Conservation (phyloP, 345 rosid genomes). For the Raphanus sativus region DNA sequence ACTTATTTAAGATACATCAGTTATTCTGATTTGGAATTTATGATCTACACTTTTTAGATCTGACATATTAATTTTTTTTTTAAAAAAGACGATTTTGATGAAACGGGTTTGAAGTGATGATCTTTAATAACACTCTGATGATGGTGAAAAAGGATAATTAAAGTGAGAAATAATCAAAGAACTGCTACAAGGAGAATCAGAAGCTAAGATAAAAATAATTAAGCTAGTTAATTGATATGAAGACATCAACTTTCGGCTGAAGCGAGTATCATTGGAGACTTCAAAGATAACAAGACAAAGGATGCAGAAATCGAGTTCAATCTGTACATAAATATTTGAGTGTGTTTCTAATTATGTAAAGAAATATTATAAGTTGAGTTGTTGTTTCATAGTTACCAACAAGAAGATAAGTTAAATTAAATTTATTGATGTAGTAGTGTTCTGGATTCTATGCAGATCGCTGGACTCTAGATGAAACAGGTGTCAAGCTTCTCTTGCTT, state of each 20-base stretch:
- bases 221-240: slow-evolving; percentile 16
- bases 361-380: slow-evolving; percentile 6
- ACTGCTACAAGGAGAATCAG: slow-evolving; percentile 18
- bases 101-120: slow-evolving; percentile 10
- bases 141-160: not conserved
- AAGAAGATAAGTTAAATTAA: slow-evolving; percentile 20
- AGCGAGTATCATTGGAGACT: slow-evolving; percentile 25
- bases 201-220: slow-evolving; percentile 3
- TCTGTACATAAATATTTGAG: slow-evolving; percentile 14
- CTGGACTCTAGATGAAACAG: slow-evolving; percentile 34
- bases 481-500: slow-evolving; percentile 40
- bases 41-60: slow-evolving; percentile 28
- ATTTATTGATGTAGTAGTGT: slow-evolving; percentile 14
- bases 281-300: slow-evolving; percentile 31
- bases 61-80: slow-evolving; percentile 6
- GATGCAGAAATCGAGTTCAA: slow-evolving; percentile 29
- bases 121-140: not conserved
- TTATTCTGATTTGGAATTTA: not conserved
- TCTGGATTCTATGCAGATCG: slow-evolving; percentile 36
- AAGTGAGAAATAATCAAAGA: slow-evolving; percentile 23
- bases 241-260: slow-evolving; percentile 26
- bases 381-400: slow-evolving; percentile 37
- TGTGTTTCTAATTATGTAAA: slow-evolving; percentile 11
- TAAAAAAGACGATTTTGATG: not conserved
- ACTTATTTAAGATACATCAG: slow-evolving; percentile 16